A percentile compares a stretch with the other conserved stretches of the same genome.
These are phyloP conservation scores for Beauveria sp. DNA, from an alignment of 2,329 filamentous ascomycete species.

Conservation along the genomic window DNA sequence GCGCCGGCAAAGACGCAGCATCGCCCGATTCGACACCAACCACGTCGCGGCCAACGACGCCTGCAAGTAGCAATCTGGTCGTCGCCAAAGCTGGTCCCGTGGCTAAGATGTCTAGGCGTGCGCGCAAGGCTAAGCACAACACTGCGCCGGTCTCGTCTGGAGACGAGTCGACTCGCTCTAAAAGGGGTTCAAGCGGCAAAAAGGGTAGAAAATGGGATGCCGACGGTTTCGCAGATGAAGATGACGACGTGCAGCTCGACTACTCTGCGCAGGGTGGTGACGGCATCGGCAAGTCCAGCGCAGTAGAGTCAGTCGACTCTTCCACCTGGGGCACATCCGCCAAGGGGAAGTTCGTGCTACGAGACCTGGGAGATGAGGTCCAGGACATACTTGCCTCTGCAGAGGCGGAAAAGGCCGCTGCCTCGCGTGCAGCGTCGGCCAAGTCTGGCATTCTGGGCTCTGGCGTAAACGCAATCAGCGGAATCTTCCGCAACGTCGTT, in stretches of 20 bases:
- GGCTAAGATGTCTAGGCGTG: slow-evolving; percentile 71
- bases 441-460: slow-evolving; percentile 66
- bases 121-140: slow-evolving; percentile 62
- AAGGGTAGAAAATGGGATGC: slow-evolving; percentile 89
- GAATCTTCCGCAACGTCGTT: slow-evolving; percentile 88
- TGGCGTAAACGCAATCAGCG: slow-evolving; percentile 73
- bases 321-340: slow-evolving; percentile 79
- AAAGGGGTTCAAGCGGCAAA: slow-evolving; percentile 59
- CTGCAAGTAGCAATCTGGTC: slow-evolving; percentile 54
- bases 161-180: slow-evolving; percentile 62
- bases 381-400: slow-evolving; percentile 79
- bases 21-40: slow-evolving; percentile 67
- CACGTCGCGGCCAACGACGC: slow-evolving; percentile 72
- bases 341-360: slow-evolving; percentile 89
- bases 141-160: slow-evolving; percentile 68
- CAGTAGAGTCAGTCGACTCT: slow-evolving; percentile 67
- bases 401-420: slow-evolving; percentile 52
- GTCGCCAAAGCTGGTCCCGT: slow-evolving; percentile 68
- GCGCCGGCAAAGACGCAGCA: slow-evolving; percentile 27
- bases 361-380: slow-evolving; percentile 88
- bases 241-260: slow-evolving; percentile 72
- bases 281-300: slow-evolving; percentile 43
- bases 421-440: slow-evolving; percentile 36
- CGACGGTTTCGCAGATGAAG: slow-evolving; percentile 79
- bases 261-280: slow-evolving; percentile 64